Percentiles rank a stretch among this genome's conserved stretches.
Evolutionary conservation across 169 alveolate genomes (phyloP).

Genomic region (Eimeria tenella): DNA sequence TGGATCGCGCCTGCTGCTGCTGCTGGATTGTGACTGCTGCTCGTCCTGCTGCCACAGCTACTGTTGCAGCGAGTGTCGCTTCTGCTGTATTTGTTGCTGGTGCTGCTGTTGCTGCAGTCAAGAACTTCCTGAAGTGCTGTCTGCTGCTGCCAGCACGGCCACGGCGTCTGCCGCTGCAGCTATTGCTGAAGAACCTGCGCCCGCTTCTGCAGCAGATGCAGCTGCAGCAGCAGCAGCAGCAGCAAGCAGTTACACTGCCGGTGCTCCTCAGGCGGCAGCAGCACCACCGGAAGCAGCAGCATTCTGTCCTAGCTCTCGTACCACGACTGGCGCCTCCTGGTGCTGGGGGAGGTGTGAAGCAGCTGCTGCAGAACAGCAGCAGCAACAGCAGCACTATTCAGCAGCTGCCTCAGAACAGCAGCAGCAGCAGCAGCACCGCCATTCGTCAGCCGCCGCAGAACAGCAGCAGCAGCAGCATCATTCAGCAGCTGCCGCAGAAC

Average conservation of each 20-base stretch:
- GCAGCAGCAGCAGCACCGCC: too few relatives aligned
- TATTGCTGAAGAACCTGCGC: conserved; percentile 10
- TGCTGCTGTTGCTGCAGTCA: conserved; percentile 31
- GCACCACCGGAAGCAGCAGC: conserved; percentile 10
- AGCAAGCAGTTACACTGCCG: neutral
- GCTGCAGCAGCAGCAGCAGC: conserved; percentile 58
- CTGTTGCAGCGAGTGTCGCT: neutral
- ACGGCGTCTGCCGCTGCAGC: conserved; percentile 47
- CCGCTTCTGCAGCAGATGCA: conserved; percentile 56
- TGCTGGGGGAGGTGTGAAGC: neutral
- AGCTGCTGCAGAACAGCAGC: neutral
- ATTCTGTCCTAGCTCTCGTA: neutral
- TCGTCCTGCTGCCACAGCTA: neutral
- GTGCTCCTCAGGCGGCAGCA: conserved; percentile 17
- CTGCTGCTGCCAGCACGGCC: conserved; percentile 54
- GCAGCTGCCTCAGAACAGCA: neutral
- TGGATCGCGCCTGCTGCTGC: neutral
- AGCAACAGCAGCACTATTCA: neutral
- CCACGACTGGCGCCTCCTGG: conserved; percentile 19
- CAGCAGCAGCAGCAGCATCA: neutral
- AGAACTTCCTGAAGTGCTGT: conserved; percentile 43
- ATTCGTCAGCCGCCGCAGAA: neutral
- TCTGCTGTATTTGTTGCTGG: neutral
- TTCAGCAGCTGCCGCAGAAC: neutral
- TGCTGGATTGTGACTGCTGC: neutral